Base-by-base conservation (phyloP, 2,329 filamentous ascomycete species). In the Albophoma yamanashiensis region DNA sequence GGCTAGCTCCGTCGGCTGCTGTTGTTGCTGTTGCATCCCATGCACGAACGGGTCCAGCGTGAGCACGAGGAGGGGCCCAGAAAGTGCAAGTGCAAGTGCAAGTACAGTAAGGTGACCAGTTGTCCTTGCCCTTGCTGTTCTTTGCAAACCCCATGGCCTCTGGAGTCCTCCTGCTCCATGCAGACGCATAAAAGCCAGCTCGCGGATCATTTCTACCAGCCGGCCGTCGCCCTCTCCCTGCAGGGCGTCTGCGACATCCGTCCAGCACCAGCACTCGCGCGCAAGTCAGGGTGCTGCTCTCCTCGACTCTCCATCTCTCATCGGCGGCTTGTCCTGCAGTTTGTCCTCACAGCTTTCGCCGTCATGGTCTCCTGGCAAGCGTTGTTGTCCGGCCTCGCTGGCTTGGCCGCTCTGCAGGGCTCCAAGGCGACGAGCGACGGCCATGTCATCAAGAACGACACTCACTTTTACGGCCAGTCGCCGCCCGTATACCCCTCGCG, bases 401-500 rank as follows among this genome's bases (percentile, higher is more conserved):
- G 58, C 36, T 45, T 62, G 43, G 61, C 47, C n/a, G 47, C 50
- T 31, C 25, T 60, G n/a, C 45, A 38, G 22, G 42, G 45, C 27
- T 59, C 57, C 14, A 45, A 56, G 25, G 62, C 45, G 9, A 57
- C 62, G 8, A 52, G 62, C 11, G 36, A 38, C n/a, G 58, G 62
- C n/a, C n/a, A n/a, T 58, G 60, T 66, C 38, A 76, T 81, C 58
- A 71, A 65, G 4, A 70, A 73, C 47, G 71, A 82, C 63, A 62
- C 68, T 0, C 72, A 73, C 60, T 82, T 83, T 58, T 81, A 81
- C 60, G 80, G 79, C 43, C 70, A 76, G 63, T 81, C 79, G 11
- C 77, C 78, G 36, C 73, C 78, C 0, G 76, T 82, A 0, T 81
- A 82, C 63, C 80, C 80, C 5, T 79, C 80, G 9, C 79, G 79